Base-by-base conservation (phyloP, 23 red algal species). In the Pyropia yezoensis region DNA sequence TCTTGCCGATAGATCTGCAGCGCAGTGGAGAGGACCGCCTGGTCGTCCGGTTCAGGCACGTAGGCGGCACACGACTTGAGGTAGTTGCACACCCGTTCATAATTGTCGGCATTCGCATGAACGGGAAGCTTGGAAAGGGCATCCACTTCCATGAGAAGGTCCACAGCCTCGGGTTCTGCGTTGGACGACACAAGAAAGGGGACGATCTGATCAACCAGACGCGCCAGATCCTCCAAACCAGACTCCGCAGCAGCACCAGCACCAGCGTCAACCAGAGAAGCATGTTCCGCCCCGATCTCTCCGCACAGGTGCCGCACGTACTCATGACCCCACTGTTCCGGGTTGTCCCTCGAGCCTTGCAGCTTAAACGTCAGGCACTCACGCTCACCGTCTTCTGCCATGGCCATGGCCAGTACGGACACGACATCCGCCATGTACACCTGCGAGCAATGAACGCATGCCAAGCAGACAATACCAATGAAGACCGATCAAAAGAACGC, bases 371-470 rank as follows among this genome's bases (percentile, higher is more conserved):
- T 68, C 15, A 98, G 63, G 56, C 76, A 88, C 63, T 98, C 94
- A 16, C 74, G 73, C 12, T 60, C 51, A 47, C 65, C 74, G 13
- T 65, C 66, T 50, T 90, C 77, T 17, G 85, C 85, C 94, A 98
- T 98, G 1, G 94, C 88, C 94, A 98, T 98, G 39, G 94, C 82
- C 55, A 98, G 49, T 19, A 98, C 94, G 20, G 94, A 98, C 14
- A 98, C 60, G 49, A 98, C 59, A 63, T 98, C 85, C 20, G 67
- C 72, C 14, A 98, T n/a, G 27, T 66, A 73, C 67, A 63, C 63
- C 25, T 74, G 54, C 11, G 9, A 61, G 29, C 24, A 47, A 47
- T 47, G 39, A 47, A 12, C 7, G 39, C 39, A 13, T 13, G 11
- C 6, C 6, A 47, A 47, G 9, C 4, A 12, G 39, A 47, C 0